phyloP scores from a whole-genome alignment of 306 rosid species.

The Cicer yamashitae region DNA sequence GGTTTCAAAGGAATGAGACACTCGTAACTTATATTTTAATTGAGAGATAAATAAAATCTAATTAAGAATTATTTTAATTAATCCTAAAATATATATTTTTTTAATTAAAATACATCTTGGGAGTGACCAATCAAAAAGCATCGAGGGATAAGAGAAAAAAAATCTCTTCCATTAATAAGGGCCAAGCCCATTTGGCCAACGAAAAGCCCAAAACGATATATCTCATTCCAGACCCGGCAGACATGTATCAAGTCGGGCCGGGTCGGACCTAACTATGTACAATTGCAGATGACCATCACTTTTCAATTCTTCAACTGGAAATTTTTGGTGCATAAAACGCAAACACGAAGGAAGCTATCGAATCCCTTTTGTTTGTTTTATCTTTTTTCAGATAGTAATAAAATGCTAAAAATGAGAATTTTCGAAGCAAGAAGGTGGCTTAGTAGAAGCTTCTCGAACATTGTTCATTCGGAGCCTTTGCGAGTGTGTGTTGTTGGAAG shows the following conservation, averaged over 20 bases:
- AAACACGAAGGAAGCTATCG: not conserved
- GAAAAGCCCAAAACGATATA: not conserved
- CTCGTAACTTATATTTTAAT: too few relatives aligned
- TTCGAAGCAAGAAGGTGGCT: constrained; percentile 52
- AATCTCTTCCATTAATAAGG: too few relatives aligned
- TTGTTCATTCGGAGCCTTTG: constrained; percentile 54
- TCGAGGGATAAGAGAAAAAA: too few relatives aligned
- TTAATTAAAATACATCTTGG: too few relatives aligned
- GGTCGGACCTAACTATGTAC: not conserved
- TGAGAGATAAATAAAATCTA: too few relatives aligned
- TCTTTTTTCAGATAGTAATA: not conserved
- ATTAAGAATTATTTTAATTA: too few relatives aligned
- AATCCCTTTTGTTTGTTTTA: not conserved
- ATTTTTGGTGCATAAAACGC: not conserved
- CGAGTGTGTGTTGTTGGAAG: constrained; percentile 91
- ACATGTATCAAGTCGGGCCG: not conserved
- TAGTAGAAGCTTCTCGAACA: constrained; percentile 60
- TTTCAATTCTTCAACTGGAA: not conserved
- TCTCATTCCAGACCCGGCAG: not conserved
- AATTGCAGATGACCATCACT: not conserved
- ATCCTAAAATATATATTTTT: too few relatives aligned
- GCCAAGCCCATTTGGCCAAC: not conserved
- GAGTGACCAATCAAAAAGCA: too few relatives aligned
- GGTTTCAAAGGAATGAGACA: too few relatives aligned
- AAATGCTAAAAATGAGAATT: constrained; percentile 47